Evolutionary conservation across 805 yeast species (phyloP), one percentile per base, ranked within the genome.

Genomic region (Starmerella kuoi): DNA sequence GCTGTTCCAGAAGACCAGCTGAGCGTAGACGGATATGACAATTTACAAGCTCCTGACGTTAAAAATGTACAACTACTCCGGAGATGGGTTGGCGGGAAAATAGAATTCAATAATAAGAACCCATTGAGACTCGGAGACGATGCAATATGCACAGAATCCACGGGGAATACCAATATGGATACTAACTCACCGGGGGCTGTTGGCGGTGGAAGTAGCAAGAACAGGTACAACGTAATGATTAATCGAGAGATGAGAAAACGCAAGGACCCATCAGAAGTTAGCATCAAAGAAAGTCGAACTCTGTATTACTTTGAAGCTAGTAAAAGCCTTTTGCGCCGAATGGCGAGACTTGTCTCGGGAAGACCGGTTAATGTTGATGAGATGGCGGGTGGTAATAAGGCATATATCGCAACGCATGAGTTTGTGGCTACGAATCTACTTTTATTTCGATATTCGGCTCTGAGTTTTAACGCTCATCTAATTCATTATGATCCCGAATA

Each of bases 391-490:
- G 33, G 34, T 20, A 18, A 12, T 17, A 23, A 12, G 19, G 30
- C 18, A 15, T 9, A 35, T 24, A 14, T 34, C 20, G 28, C 45
- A 21, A n/a, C 41, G 18, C 61, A 55, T 37, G 51, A 50, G 19
- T 53, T 66, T 32, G 61, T 42, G 19, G 70, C 73, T 32, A 55
- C 71, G 5, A 60, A 62, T 41, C 55, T 65, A 6, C 66, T 73
- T 31, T 64, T 76, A 27, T 68, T 76, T 49, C 63, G 84, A 47
- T 82, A 76, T 61, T 77, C 88, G 35, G 79, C 83, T 11, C 58
- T 91, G 40, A 77, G 91, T 1, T 77, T 77, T 62, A 88, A 88
- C 57, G 68, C 93, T 3, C 98, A 88, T 60, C 69, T 71, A 44
- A 83, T 88, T 31, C 98, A 88, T 61, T 77, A 76, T 58, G 82